These are phyloP conservation scores for Auricularia cornea DNA, from an alignment of 768 basidiomycete species.

Conservation along the genomic window DNA sequence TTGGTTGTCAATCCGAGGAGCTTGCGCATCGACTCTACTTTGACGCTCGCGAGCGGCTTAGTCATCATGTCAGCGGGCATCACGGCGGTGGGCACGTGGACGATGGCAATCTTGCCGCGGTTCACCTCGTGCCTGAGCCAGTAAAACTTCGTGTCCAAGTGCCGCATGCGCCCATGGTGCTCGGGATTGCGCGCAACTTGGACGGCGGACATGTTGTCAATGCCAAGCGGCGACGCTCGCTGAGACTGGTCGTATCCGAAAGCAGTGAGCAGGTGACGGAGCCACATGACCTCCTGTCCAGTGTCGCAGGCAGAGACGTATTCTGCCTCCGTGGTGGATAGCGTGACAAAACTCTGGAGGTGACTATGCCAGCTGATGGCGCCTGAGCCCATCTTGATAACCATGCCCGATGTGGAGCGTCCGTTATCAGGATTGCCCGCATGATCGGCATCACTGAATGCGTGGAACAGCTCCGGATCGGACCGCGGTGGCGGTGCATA, in stretches of 20 bases:
- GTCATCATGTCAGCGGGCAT: conserved; percentile 27
- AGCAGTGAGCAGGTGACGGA: conserved; percentile 10
- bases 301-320: conserved; percentile 10
- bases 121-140: conserved; percentile 14
- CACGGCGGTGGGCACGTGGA: conserved; percentile 4
- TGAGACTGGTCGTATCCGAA: conserved; percentile 1
- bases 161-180: conserved; percentile 23
- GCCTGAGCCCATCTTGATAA: neutral
- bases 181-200: conserved; percentile 20
- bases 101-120: neutral
- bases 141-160: conserved; percentile 21
- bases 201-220: conserved; percentile 30
- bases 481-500: neutral
- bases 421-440: conserved; percentile 4
- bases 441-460: neutral
- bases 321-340: conserved; percentile 4
- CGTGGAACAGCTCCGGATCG: conserved; percentile 6
- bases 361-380: neutral
- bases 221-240: conserved; percentile 19
- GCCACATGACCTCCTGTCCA: conserved; percentile 17
- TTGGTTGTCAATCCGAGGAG: too few species aligned
- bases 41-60: conserved; percentile 16
- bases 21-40: neutral
- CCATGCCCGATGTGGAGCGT: conserved; percentile 3
- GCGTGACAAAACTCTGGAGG: neutral